Evolutionary conservation across 495 filamentous ascomycete genomes (phyloP).

Genomic region (Astrocystis sublimbata): DNA sequence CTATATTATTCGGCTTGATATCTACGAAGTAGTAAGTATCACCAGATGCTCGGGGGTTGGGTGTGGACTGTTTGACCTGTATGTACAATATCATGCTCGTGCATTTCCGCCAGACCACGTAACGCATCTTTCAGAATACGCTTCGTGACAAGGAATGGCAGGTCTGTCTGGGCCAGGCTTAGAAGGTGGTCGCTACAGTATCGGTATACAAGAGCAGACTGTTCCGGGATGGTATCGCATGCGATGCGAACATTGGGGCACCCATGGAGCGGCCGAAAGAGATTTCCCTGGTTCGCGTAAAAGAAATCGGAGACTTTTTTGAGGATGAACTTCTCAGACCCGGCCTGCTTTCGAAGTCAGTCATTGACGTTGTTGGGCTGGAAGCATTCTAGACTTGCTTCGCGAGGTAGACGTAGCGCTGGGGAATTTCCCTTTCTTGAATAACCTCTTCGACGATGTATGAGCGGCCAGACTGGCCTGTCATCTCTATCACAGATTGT

Average conservation of each 20-base stretch:
- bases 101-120: slow-evolving; percentile 39
- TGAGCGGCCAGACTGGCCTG: slow-evolving; percentile 7
- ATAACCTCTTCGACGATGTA: slow-evolving; percentile 12
- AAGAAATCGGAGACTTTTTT: slow-evolving; percentile 31
- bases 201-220: slow-evolving; percentile 41
- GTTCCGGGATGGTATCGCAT: slow-evolving; percentile 38
- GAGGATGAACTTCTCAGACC: slow-evolving; percentile 30
- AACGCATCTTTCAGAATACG: slow-evolving; percentile 42
- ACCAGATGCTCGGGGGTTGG: not conserved
- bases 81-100: slow-evolving; percentile 44
- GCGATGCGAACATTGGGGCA: slow-evolving; percentile 34
- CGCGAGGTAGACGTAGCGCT: slow-evolving; percentile 12
- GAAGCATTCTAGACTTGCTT: slow-evolving; percentile 6
- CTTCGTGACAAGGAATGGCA: slow-evolving; percentile 34
- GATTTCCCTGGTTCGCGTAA: slow-evolving; percentile 29
- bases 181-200: slow-evolving; percentile 40
- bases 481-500: slow-evolving; percentile 3
- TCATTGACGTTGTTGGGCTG: not conserved
- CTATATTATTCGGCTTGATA: slow-evolving; percentile 40
- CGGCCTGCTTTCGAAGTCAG: slow-evolving; percentile 18
- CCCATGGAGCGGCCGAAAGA: slow-evolving; percentile 28
- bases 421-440: slow-evolving; percentile 7
- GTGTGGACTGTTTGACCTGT: slow-evolving; percentile 26
- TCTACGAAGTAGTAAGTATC: slow-evolving; percentile 25
- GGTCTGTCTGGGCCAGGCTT: slow-evolving; percentile 32